Evolutionary conservation across 495 filamentous ascomycete genomes (phyloP).

Genomic region (Aspergillus baeticus): DNA sequence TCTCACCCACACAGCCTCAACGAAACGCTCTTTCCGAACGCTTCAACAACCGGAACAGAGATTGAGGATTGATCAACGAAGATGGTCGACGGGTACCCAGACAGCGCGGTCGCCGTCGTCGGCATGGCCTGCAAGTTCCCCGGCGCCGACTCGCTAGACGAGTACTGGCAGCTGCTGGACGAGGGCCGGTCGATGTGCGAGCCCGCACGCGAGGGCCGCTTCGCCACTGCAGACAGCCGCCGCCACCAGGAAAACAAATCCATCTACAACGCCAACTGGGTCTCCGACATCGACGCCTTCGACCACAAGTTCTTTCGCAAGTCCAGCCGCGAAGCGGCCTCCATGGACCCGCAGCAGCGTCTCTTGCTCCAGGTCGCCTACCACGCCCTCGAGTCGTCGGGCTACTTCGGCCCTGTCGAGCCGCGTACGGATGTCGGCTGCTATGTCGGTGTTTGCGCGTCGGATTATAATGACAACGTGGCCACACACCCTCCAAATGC

Average conservation of each 20-base stretch:
- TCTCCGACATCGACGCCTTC: constrained; percentile 26
- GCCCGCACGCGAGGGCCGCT: constrained; percentile 17
- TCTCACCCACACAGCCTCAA: too few relatives aligned
- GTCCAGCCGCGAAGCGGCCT: constrained; percentile 35
- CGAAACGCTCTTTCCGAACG: too few relatives aligned
- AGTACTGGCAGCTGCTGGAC: constrained; percentile 35
- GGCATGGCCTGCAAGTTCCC: constrained; percentile 42
- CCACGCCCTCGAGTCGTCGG: constrained; percentile 53
- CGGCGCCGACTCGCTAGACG: constrained; percentile 34
- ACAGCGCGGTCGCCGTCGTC: constrained; percentile 35
- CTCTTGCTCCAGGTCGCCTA: constrained; percentile 55
- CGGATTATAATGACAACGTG: constrained; percentile 37
- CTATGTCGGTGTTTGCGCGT: constrained; percentile 25
- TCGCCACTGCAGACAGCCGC: neutral
- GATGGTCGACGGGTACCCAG: neutral
- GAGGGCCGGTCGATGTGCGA: constrained; percentile 18
- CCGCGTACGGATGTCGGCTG: constrained; percentile 21
- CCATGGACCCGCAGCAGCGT: constrained; percentile 42
- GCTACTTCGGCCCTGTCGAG: constrained; percentile 10
- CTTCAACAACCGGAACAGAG: too few relatives aligned
- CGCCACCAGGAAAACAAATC: neutral
- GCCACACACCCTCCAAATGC: constrained; percentile 29
- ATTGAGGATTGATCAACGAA: too few relatives aligned
- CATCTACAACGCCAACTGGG: constrained; percentile 28
- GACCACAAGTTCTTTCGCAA: constrained; percentile 30